Conservation (phyloP, 139 green algal genomes). For the Chlamydomonas sphaeroides region DNA sequence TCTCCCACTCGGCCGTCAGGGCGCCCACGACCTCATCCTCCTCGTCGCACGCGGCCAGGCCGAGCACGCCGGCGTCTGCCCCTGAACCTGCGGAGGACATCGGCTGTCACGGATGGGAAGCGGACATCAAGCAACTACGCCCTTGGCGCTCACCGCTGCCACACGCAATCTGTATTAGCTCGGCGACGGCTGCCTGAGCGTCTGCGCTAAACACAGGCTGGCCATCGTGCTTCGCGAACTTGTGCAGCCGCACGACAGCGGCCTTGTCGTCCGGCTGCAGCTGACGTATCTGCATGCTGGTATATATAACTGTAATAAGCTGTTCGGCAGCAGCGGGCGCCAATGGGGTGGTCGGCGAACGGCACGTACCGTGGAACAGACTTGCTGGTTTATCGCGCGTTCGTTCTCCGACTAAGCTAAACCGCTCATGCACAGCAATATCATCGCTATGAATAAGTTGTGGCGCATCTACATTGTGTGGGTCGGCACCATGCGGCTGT, state of each 20-base stretch:
- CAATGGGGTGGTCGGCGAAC: no score
- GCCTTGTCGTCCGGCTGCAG: not conserved
- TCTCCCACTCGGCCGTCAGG: slow-evolving; percentile 21
- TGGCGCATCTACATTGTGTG: no score
- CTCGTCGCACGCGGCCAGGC: not conserved
- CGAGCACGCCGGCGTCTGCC: not conserved
- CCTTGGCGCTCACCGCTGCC: not conserved
- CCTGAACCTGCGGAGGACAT: not conserved
- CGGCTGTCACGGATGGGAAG: no score
- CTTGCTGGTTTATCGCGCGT: no score
- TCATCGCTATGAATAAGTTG: no score
- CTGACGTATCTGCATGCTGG: not conserved
- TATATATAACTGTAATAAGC: not conserved
- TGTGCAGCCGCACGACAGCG: not conserved
- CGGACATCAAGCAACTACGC: not conserved
- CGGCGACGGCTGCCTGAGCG: not conserved
- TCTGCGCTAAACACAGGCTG: not conserved
- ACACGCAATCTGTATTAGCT: not conserved
- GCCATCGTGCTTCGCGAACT: slow-evolving; percentile 15
- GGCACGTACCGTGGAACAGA: no score
- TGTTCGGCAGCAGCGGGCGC: not conserved
- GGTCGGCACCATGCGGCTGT: no score
- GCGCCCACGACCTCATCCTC: slow-evolving; percentile 14
- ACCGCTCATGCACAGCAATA: no score
- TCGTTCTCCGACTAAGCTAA: no score